phyloP scores from a whole-genome alignment of 805 yeast species.

The Ogataea corticis region DNA sequence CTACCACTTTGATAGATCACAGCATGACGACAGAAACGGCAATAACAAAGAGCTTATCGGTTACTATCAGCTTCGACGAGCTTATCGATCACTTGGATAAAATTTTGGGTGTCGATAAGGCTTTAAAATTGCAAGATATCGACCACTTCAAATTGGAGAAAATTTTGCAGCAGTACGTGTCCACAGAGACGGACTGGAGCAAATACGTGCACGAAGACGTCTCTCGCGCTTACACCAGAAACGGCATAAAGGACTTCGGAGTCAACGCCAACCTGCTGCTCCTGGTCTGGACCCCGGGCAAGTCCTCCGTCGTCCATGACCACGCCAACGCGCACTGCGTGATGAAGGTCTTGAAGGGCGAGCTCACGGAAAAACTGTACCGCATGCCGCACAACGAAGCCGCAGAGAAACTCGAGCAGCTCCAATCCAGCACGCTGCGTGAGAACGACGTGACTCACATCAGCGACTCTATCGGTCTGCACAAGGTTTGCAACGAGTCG shows the following conservation, averaged over 20 bases:
- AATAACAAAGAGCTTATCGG: background rate
- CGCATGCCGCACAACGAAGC: slow-evolving; percentile 41
- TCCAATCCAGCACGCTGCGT: slow-evolving; percentile 28
- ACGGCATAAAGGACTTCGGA: slow-evolving; percentile 75
- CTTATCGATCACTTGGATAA: slow-evolving; percentile 35
- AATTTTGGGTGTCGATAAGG: slow-evolving; percentile 37
- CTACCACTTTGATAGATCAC: background rate
- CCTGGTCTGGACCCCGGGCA: slow-evolving; percentile 71
- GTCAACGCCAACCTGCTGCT: slow-evolving; percentile 66
- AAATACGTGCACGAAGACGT: slow-evolving; percentile 56
- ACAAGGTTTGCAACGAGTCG: slow-evolving; percentile 55
- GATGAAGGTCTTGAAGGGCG: slow-evolving; percentile 66
- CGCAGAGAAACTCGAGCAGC: slow-evolving; percentile 23
- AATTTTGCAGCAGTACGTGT: slow-evolving; percentile 48
- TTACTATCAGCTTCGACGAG: slow-evolving; percentile 25
- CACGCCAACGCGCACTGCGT: slow-evolving; percentile 78
- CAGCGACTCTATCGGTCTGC: slow-evolving; percentile 65
- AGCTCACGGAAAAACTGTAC: slow-evolving; percentile 56
- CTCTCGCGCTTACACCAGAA: slow-evolving; percentile 55
- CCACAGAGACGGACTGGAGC: slow-evolving; percentile 56
- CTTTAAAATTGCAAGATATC: slow-evolving; percentile 43
- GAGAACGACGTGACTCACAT: slow-evolving; percentile 62
- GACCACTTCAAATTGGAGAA: slow-evolving; percentile 48
- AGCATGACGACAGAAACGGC: slow-evolving; percentile 5
- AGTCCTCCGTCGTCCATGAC: slow-evolving; percentile 66